Evolutionary conservation across 257 asterid species (phyloP).

Genomic region (Nicotiana paniculata): DNA sequence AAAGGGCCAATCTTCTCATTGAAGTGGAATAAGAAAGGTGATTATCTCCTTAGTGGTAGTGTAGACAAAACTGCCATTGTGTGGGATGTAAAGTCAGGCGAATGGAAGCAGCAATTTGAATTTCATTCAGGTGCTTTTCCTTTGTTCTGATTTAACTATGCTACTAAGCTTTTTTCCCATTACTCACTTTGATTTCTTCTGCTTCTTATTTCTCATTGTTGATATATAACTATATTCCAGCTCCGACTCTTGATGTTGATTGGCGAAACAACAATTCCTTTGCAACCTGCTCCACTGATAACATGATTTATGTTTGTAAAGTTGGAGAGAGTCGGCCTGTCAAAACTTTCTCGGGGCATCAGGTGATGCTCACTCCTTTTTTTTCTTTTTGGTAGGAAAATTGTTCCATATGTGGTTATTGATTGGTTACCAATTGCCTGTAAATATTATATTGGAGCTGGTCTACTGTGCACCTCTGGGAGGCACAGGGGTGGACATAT

Average conservation of each 20-base stretch:
- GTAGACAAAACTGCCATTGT: constrained; percentile 96
- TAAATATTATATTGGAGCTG: not conserved
- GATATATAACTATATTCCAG: constrained; percentile 24
- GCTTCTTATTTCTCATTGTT: not conserved
- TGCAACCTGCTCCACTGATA: constrained; percentile 98
- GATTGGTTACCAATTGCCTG: not conserved
- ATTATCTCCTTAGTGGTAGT: constrained; percentile 92
- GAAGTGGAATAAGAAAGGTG: constrained; percentile 99
- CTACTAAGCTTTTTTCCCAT: not conserved
- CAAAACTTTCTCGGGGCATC: constrained; percentile 78
- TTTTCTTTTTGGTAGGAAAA: not conserved
- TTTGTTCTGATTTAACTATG: constrained; percentile 11
- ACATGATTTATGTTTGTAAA: constrained; percentile 91
- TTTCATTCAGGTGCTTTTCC: constrained; percentile 65
- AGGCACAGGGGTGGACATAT: too few species aligned
- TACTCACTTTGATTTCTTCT: constrained; percentile 3
- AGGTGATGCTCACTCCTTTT: constrained; percentile 38
- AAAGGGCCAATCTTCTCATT: constrained; percentile 94
- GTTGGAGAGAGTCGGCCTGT: constrained; percentile 84
- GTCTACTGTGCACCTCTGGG: not conserved
- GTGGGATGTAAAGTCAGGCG: constrained; percentile 95
- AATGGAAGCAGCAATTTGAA: constrained; percentile 93
- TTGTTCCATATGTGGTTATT: not conserved
- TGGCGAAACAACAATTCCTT: constrained; percentile 86
- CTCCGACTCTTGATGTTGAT: constrained; percentile 95